Evolutionary conservation across 495 filamentous ascomycete genomes (phyloP), one percentile per base, ranked within the genome.

Genomic region (Sporormia fimetaria): DNA sequence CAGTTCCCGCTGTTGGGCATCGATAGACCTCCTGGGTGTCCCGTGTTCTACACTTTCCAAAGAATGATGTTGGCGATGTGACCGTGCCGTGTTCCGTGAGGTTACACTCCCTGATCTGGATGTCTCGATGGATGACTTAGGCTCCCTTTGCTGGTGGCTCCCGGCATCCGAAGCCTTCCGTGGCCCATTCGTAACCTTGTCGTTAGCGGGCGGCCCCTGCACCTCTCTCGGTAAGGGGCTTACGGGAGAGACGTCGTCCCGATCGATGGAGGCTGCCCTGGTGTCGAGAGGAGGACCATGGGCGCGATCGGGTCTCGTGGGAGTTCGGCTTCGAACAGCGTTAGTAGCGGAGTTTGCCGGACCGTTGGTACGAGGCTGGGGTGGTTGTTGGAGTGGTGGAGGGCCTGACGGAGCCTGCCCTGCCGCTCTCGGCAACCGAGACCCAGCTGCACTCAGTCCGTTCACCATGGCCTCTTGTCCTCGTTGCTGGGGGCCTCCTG

Each of bases 331-430:
- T 49, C 74, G 55, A 2, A 18, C 37, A 15, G 33, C 43, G 21
- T 20, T 47, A 17, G 20, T 16, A 11, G 37, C 25, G 7, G 21
- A 46, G 14, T 40, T 20, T 7, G 11, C 21, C 5, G 44, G 26
- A 3, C 50, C 50, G 21, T 74, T 76, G 12, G 65, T 49, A 34
- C 78, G 67, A 12, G 87, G 86, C 18, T 78, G 78, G 0, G 87
- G 87, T 12, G 87, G 76, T 61, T 92, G 85, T 24, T 85, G 83
- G 25, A 80, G 79, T 15, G 87, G 88, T 26, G 87, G 84, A 30
- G 88, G 87, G 10, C 87, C 87, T 26, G 81, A 68, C 2, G 85
- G 80, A 6, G 74, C 76, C 47, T 80, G 76, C 15, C 76, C 75
- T 69, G 80, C 78, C 6, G 79, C 75, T 44, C 83, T 71, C 17